Percentiles rank a stretch among this genome's conserved stretches.
phyloP scores from a whole-genome alignment of 208 protist species.

The Strigomonas galati region DNA sequence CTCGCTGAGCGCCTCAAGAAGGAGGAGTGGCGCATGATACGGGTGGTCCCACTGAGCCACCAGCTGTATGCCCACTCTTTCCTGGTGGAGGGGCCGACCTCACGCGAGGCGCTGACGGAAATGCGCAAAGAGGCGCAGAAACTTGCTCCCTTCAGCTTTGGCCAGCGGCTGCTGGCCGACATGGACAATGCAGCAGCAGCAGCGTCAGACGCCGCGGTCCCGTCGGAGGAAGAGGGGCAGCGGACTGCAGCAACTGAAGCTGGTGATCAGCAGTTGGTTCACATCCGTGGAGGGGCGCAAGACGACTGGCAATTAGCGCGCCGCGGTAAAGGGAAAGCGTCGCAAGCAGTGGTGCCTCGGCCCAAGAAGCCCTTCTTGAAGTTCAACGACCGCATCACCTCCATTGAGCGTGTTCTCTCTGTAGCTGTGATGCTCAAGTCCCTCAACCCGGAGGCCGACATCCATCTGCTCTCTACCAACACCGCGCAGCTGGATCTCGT shows the following conservation, averaged over 20 bases:
- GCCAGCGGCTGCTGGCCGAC: constrained; percentile 9
- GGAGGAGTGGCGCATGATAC: constrained; percentile 41
- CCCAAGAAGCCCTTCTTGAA: constrained; percentile 22
- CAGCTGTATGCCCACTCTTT: constrained; percentile 80
- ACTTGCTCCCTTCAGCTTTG: constrained; percentile 6
- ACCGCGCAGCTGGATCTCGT: constrained; percentile 49
- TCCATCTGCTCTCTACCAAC: constrained; percentile 76
- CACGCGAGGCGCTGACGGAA: constrained; percentile 36
- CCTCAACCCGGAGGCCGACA: constrained; percentile 74
- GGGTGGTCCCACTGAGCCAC: constrained; percentile 71
- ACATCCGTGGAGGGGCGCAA: neutral
- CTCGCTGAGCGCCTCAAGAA: constrained; percentile 36
- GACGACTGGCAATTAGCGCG: neutral
- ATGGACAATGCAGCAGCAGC: neutral
- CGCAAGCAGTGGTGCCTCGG: neutral
- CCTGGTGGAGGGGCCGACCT: constrained; percentile 49
- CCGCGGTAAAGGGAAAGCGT: neutral
- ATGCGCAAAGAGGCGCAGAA: constrained; percentile 46
- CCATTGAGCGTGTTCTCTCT: constrained; percentile 65
- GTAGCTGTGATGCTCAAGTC: constrained; percentile 86
- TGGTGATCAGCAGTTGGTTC: too few relatives aligned
- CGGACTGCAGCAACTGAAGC: too few relatives aligned
- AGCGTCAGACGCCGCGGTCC: neutral
- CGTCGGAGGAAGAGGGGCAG: neutral
- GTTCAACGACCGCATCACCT: constrained; percentile 42